Evolutionary conservation across 768 basidiomycete genomes (phyloP), one percentile per base, ranked within the genome.

Genomic region (Kwoniella mangroviensis): DNA sequence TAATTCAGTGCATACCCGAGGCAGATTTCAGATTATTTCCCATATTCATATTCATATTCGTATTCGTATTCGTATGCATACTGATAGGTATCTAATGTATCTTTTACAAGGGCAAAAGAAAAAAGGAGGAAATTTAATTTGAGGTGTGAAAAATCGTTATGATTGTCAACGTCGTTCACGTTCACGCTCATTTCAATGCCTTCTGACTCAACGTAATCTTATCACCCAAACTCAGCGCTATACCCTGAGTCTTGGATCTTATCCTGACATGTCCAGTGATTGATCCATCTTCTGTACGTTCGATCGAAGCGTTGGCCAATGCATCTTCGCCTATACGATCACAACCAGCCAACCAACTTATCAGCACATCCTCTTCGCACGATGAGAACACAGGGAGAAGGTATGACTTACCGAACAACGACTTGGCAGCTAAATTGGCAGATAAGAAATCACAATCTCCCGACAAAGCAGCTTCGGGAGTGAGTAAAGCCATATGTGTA

Each of bases 371-470:
- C 9, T 24, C 49, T 22, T n/a, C 40, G 34, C 34, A 10, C 24
- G 15, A 55, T 12, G 22, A 19, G 43, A n/a, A 42, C 19, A 22
- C 42, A 40, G 24, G 15, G 3, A 24, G n/a, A 28, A 49, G 67
- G 49, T 55, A 43, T 4, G 43, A 86, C 90, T 75, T 61, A 91
- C 94, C 95, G 73, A 98, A 99, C 73, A 96, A 80, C 85, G 92
- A 94, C 67, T 91, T 88, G 17, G 96, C 96, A 84, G 97, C 98
- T 88, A 98, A 89, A 81, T 98, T 98, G 28, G 94, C 96, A 7
- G 92, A 93, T 43, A 98, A 85, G 88, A 98, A 99, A 84, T 95
- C 92, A 78, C 95, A 98, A 71, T 98, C 94, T 61, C 96, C 96
- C 22, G 93, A 93, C 62, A 93, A 88, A 6, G 90, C 90, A 7